Evolutionary conservation across 345 rosid species (phyloP).

Genomic region (Eucalyptus cloeziana): DNA sequence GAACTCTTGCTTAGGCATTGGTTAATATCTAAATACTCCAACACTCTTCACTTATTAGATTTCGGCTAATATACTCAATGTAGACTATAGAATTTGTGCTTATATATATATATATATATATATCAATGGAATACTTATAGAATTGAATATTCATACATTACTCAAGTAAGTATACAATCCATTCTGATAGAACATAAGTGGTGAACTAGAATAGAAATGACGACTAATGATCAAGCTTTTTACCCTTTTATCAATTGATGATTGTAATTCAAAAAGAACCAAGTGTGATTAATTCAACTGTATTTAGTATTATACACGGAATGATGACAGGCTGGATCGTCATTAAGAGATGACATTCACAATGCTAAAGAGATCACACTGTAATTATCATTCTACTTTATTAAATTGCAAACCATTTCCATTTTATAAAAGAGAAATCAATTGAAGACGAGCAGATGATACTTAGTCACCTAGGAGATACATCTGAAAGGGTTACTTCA

Average conservation of each 20-base stretch:
- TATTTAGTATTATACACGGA: too few relatives aligned
- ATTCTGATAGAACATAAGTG: not conserved
- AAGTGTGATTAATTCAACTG: too few relatives aligned
- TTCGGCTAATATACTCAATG: too few relatives aligned
- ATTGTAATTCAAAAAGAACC: not conserved
- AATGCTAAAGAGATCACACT: not conserved
- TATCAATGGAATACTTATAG: too few relatives aligned
- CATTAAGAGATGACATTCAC: not conserved
- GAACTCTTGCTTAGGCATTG: not conserved
- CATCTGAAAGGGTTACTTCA: not conserved
- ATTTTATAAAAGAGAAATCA: not conserved
- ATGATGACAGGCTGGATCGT: too few relatives aligned
- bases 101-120: too few relatives aligned
- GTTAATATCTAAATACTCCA: not conserved
- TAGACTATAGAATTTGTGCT: too few relatives aligned
- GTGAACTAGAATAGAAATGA: not conserved
- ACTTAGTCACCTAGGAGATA: not conserved
- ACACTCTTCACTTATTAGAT: fast-evolving
- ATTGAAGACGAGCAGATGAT: not conserved
- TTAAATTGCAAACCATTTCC: not conserved
- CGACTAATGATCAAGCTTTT: not conserved
- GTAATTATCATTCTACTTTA: not conserved
- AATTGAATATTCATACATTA: too few relatives aligned
- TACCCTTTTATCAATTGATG: not conserved
- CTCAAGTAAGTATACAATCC: too few relatives aligned